Percentiles rank a stretch among this genome's conserved stretches.
phyloP scores from a whole-genome alignment of 495 filamentous ascomycete genomes.

The Lentithecium fluviatile region DNA sequence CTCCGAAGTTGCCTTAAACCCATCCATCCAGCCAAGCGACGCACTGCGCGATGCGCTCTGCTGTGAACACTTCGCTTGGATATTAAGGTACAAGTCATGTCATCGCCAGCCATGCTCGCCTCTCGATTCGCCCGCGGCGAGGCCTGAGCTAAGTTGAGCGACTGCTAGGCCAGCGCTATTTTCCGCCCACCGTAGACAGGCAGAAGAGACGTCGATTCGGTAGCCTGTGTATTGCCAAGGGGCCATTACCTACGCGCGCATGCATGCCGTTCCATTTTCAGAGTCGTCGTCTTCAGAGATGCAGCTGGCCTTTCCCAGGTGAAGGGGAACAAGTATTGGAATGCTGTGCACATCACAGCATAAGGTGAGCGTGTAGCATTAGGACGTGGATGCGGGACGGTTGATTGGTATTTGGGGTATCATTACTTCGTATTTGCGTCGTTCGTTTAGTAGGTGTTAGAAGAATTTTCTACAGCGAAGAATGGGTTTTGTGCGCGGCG shows the following conservation, averaged over 20 bases:
- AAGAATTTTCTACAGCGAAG: constrained; percentile 24
- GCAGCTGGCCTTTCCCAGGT: no score
- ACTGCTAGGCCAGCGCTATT: constrained; percentile 1
- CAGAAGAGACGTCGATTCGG: background rate
- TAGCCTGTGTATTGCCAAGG: background rate
- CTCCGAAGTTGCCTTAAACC: background rate
- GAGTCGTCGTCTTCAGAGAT: no score
- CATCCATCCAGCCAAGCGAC: no score
- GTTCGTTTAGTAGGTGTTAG: background rate
- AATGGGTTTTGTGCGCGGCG: background rate
- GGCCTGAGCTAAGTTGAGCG: no score
- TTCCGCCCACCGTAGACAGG: no score
- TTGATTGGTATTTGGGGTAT: background rate
- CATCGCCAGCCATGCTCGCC: background rate
- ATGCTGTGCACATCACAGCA: background rate
- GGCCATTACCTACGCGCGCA: background rate
- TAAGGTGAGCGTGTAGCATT: no score
- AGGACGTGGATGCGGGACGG: no score
- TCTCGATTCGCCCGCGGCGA: no score
- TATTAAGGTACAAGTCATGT: constrained; percentile 7
- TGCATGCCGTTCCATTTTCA: background rate
- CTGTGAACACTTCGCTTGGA: constrained; percentile 5
- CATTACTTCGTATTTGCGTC: constrained; percentile 17
- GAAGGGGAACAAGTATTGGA: background rate
- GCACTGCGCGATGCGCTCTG: no score